These are phyloP conservation scores for Coemansia sp. DNA, from an alignment of 192 early-diverging fungal genomes.

Conservation along the genomic window DNA sequence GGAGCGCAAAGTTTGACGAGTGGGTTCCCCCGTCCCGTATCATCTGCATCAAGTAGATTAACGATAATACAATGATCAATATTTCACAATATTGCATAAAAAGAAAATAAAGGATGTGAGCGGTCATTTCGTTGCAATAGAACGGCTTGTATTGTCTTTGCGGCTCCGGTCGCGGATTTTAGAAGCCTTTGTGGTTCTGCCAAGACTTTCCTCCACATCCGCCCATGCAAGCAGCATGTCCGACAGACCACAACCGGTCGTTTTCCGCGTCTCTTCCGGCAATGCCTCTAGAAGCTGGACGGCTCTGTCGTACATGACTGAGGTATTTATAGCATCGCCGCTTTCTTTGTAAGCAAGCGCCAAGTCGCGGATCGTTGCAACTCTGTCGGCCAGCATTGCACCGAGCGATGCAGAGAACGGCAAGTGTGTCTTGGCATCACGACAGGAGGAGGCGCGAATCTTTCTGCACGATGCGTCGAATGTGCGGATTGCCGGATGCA, in stretches of 20 bases:
- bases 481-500: conserved; percentile 8
- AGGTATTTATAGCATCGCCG: conserved; percentile 19
- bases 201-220: conserved; percentile 25
- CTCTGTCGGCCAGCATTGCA: conserved; percentile 10
- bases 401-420: conserved; percentile 3
- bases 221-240: conserved; percentile 25
- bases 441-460: background rate
- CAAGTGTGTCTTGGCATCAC: background rate
- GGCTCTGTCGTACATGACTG: conserved; percentile 22
- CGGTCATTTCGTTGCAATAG: no score
- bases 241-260: background rate
- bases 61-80: background rate
- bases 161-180: conserved; percentile 16
- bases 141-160: conserved; percentile 9
- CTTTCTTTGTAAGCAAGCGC: conserved; percentile 13
- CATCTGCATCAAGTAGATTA: conserved; percentile 6
- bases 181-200: conserved; percentile 22
- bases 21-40: conserved; percentile 50
- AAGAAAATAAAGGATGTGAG: background rate
- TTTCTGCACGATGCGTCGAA: conserved; percentile 8
- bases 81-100: background rate
- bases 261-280: background rate
- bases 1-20: conserved; percentile 45
- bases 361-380: conserved; percentile 10
- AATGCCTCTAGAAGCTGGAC: conserved; percentile 16